Evolutionary conservation across 2,329 filamentous ascomycete species (phyloP).

Genomic region (Monosporascus sp.): DNA sequence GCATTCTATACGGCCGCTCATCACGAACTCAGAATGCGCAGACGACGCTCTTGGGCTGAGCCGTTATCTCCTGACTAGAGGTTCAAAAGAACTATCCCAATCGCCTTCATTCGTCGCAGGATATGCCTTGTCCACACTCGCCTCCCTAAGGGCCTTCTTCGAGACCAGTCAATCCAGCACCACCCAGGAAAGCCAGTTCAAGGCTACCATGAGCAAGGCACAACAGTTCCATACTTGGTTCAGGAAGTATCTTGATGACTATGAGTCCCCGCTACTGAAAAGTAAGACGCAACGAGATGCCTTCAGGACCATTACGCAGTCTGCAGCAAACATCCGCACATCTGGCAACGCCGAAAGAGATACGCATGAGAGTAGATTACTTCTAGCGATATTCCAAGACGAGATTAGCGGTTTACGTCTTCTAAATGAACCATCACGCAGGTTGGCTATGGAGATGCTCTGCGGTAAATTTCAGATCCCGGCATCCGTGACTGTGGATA

Average conservation of each 20-base stretch:
- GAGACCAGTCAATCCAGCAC: conserved; percentile 71
- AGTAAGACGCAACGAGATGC: conserved; percentile 44
- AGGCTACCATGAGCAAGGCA: conserved; percentile 69
- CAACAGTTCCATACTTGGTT: conserved; percentile 77
- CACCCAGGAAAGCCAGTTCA: conserved; percentile 79
- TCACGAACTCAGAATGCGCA: conserved; percentile 80
- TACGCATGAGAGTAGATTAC: conserved; percentile 71
- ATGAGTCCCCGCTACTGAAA: conserved; percentile 49
- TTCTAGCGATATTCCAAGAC: conserved; percentile 77
- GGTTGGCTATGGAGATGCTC: conserved; percentile 66
- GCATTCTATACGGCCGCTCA: conserved; percentile 69
- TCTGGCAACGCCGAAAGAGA: conserved; percentile 65
- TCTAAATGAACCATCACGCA: conserved; percentile 63
- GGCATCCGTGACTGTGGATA: conserved; percentile 53
- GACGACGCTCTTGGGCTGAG: conserved; percentile 85
- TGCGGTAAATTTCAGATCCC: conserved; percentile 69
- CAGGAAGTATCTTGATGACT: conserved; percentile 59
- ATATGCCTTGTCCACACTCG: conserved; percentile 71
- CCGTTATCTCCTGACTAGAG: conserved; percentile 73
- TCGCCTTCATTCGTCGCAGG: conserved; percentile 75
- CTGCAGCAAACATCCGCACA: conserved; percentile 61
- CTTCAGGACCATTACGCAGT: conserved; percentile 63
- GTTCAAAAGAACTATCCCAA: conserved; percentile 57
- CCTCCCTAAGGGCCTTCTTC: conserved; percentile 72
- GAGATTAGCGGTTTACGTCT: conserved; percentile 56